A percentile compares a stretch with the other conserved stretches of the same genome.
Evolutionary conservation across 495 filamentous ascomycete genomes (phyloP).

Genomic region (Thozetella sp.): DNA sequence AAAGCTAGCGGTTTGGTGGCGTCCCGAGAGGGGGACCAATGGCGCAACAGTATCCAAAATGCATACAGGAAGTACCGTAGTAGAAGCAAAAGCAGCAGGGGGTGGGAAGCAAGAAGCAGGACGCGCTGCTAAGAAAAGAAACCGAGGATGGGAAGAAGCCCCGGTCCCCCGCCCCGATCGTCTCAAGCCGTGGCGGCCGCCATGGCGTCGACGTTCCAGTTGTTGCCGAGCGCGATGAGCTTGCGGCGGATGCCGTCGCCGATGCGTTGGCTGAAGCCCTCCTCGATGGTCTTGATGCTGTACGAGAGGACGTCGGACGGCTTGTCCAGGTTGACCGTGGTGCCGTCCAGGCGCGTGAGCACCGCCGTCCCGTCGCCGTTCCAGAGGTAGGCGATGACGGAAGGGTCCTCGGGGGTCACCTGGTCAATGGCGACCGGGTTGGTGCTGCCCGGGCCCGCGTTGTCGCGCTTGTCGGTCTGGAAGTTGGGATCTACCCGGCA

Average conservation of each 20-base stretch:
- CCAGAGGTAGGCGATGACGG: conserved; percentile 38
- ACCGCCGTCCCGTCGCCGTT: conserved; percentile 34
- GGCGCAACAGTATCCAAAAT: too few relatives aligned
- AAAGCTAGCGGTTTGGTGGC: too few relatives aligned
- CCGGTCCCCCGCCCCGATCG: neutral
- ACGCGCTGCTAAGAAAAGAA: neutral
- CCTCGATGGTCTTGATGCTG: conserved; percentile 44
- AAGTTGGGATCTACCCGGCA: conserved; percentile 30
- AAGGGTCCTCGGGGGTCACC: conserved; percentile 33
- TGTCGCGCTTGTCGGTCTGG: conserved; percentile 22
- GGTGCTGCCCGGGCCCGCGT: neutral
- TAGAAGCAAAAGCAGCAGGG: too few relatives aligned
- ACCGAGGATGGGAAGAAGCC: conserved; percentile 5
- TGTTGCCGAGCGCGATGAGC: conserved; percentile 29
- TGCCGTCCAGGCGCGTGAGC: conserved; percentile 29
- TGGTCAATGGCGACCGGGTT: conserved; percentile 37
- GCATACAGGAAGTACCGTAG: too few relatives aligned
- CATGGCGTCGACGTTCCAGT: conserved; percentile 28
- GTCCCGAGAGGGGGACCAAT: too few relatives aligned
- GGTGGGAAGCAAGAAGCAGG: too few relatives aligned
- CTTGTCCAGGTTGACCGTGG: conserved; percentile 28
- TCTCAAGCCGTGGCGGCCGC: neutral
- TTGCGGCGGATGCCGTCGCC: conserved; percentile 49
- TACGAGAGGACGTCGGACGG: conserved; percentile 43
- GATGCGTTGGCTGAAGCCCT: conserved; percentile 36